Base-by-base conservation (phyloP, 305 asterid genomes). In the Fraxinus velutina region DNA sequence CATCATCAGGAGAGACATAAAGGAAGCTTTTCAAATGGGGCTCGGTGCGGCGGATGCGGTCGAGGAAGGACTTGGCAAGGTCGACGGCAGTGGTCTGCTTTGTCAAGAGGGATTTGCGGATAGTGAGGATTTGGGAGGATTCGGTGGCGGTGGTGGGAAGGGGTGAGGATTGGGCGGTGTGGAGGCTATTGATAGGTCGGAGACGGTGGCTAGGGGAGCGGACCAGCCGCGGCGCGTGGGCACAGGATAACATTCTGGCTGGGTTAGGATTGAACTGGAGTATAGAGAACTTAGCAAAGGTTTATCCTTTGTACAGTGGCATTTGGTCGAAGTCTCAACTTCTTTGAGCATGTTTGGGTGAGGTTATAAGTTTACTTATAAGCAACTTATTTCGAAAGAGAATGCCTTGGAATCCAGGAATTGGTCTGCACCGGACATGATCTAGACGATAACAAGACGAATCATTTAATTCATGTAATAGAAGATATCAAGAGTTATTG, bases 11-110 rank as follows among this genome's bases (percentile, higher is more conserved):
- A 6, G 97, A 86, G 29, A 93, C 82, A 81, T 91, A 86, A 34
- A 95, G 92, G 90, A 95, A 95, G 86, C 94, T 92, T 80, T 92
- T 89, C 80, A 95, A 84, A 17, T 91, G 89, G 34, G 96, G 97
- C 27, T 95, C 99, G 4, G 89, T 88, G 73, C 89, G 93, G 64
- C 93, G 96, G 85, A 95, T 88, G 77, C 96, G 92, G 34, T 86
- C 83, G 39, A 94, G 93, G 81, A 90, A 93, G 36, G 91, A 85
- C 74, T 85, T 82, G 79, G 95, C 97, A 32, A 93, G 87, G 78
- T 92, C 96, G 78, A 89, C 91, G 27, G 97, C 94, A 55, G 95
- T 85, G 68, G 93, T 88, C 78, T 92, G 91, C 75, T 94, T 86
- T 47, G 98, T 88, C 70, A 93, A 87, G 27, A 95, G 91, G 86